These are phyloP conservation scores for Pythium insidiosum DNA, from an alignment of 352 stramenopile species.

Conservation along the genomic window DNA sequence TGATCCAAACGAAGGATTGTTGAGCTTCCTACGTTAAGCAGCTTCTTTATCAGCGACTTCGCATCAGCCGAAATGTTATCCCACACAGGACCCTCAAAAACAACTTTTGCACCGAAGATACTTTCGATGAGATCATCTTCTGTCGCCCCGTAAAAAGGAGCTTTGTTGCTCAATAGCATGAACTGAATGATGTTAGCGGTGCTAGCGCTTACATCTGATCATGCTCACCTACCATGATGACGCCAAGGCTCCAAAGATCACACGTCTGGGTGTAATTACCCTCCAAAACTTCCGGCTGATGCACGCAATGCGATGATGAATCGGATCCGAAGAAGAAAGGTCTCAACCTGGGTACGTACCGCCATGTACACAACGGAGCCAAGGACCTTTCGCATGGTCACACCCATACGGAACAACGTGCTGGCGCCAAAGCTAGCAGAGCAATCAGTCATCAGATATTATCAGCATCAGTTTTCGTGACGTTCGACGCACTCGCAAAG, in stretches of 20 bases:
- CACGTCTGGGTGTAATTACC: constrained; percentile 67
- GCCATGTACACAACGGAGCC: constrained; percentile 82
- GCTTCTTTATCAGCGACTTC: constrained; percentile 62
- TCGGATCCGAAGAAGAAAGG: neutral
- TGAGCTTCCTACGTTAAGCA: constrained; percentile 41
- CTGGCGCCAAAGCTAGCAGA: constrained; percentile 57
- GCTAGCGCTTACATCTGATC: no score
- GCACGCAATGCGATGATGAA: neutral
- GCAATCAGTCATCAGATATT: neutral
- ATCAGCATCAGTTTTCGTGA: neutral
- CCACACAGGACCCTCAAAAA: constrained; percentile 45
- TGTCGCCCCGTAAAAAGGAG: constrained; percentile 54
- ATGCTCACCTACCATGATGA: constrained; percentile 56
- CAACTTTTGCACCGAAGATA: constrained; percentile 59
- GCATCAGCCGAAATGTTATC: constrained; percentile 46
- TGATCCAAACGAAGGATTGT: neutral
- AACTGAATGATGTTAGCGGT: constrained; percentile 29
- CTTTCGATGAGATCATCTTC: constrained; percentile 71
- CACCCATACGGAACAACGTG: constrained; percentile 66
- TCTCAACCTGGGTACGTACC: constrained; percentile 20
- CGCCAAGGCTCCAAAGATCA: constrained; percentile 76
- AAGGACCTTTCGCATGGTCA: constrained; percentile 73
- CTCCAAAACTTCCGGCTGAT: constrained; percentile 53
- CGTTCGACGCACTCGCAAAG: constrained; percentile 61
- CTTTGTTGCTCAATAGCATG: constrained; percentile 76